These are phyloP conservation scores for Auricularia sp. DNA, from an alignment of 768 basidiomycete genomes.

Conservation along the genomic window DNA sequence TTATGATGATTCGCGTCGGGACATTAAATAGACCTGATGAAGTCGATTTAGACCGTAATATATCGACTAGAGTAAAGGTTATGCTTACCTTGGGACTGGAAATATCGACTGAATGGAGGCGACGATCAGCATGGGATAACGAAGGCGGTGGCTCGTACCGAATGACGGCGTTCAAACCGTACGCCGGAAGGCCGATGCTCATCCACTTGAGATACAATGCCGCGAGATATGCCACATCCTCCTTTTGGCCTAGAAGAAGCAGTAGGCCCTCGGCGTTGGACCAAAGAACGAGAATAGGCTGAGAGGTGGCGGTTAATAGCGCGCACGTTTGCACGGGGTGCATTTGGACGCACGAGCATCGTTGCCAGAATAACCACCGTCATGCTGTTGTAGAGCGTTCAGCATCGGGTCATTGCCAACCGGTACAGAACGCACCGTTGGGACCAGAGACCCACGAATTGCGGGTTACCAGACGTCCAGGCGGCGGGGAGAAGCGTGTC, in stretches of 20 bases:
- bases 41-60: not conserved
- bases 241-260: constrained; percentile 66
- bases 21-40: constrained; percentile 61
- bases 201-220: constrained; percentile 67
- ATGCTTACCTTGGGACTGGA: constrained; percentile 66
- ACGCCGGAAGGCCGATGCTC: constrained; percentile 71
- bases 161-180: constrained; percentile 45
- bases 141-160: constrained; percentile 24
- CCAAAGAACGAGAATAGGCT: constrained; percentile 63
- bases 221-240: constrained; percentile 71
- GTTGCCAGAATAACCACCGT: not conserved
- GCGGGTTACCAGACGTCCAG: constrained; percentile 81
- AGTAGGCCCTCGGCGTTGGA: constrained; percentile 73
- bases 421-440: constrained; percentile 56
- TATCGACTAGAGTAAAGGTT: not conserved
- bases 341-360: not conserved
- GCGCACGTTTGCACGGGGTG: not conserved
- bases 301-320: constrained; percentile 4
- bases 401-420: not conserved
- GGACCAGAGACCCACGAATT: constrained; percentile 81
- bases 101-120: constrained; percentile 42
- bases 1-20: constrained; percentile 72
- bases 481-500: constrained; percentile 92
- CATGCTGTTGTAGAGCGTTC: not conserved
- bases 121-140: not conserved